Conservation (phyloP, 2,329 filamentous ascomycete species). For the Pseudogymnoascus sp. region DNA sequence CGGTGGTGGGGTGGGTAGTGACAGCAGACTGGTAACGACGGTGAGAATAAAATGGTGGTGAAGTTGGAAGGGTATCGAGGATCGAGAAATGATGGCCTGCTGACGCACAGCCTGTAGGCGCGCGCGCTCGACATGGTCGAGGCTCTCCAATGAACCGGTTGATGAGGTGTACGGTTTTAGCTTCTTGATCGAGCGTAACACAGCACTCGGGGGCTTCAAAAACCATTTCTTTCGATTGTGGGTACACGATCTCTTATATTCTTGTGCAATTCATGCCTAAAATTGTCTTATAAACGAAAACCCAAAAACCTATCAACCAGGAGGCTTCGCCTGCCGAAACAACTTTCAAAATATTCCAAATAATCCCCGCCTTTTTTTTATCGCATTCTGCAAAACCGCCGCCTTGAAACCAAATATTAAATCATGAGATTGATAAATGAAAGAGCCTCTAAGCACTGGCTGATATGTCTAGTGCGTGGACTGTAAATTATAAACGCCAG, state of each 20-base stretch:
- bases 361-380: neutral
- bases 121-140: too few relatives aligned
- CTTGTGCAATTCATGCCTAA: neutral
- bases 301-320: neutral
- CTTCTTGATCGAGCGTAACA: neutral
- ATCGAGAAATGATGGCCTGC: too few relatives aligned
- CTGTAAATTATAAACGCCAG: constrained; percentile 1
- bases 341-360: neutral
- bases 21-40: neutral
- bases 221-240: too few relatives aligned
- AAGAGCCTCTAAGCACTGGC: neutral
- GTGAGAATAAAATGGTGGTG: neutral
- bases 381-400: neutral
- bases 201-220: neutral
- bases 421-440: constrained; percentile 5
- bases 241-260: neutral
- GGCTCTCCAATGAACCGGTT: too few relatives aligned
- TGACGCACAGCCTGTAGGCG: too few relatives aligned
- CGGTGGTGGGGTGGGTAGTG: neutral
- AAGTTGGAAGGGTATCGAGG: neutral
- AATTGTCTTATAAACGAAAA: neutral
- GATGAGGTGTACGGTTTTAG: too few relatives aligned
- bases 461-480: neutral
- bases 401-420: constrained; percentile 3
- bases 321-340: neutral